Base-by-base conservation (phyloP, 139 green algal species). In the Micractinium sp. region DNA sequence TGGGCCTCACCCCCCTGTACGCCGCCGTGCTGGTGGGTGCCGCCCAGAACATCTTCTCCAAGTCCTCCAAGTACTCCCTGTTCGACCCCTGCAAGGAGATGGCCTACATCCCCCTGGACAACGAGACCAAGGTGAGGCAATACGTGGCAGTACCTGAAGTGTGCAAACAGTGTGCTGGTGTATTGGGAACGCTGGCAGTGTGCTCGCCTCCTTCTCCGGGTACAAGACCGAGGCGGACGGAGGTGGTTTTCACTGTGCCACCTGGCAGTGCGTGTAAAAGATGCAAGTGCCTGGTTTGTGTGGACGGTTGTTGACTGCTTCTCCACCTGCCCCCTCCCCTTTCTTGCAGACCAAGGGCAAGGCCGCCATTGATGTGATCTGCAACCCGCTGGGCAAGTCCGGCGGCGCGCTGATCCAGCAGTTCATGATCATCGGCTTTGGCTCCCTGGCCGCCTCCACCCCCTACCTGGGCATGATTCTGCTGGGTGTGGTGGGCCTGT, bases 1-100 rank as follows among this genome's bases (percentile, higher is more conserved):
- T 98, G 60, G 97, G 97, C 88, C 86, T 99, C 82, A 99, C 98
- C 4, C 98, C 98, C 4, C 95, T 99, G 74, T 97, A 98, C 89
- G 97, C 97, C 27, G 98, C 98, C 33, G 98, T 99, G 88, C 95
- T 99, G 85, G 97, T 99, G 15, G 98, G 98, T 66, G 98, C 97
- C 23, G 97, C 96, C 12, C 97, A 99, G 94, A 99, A 99, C 95
- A 97, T 99, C 83, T 99, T 99, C 95, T 97, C 94, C 90, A 99
- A 99, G 96, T 95, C 91, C 63, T 94, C 96, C 93, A 99, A 99
- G 95, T 99, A 99, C 96, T 96, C 95, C 36, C 95, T 99, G 85
- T 99, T 99, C 90, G 98, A 99, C 94, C 98, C 98, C 77, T 99
- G 98, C 97, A 99, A 99, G 95, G 98, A 99, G 95, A 99, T 99